Evolutionary conservation across 2,329 filamentous ascomycete genomes (phyloP).

Genomic region (Eutypella sp.): DNA sequence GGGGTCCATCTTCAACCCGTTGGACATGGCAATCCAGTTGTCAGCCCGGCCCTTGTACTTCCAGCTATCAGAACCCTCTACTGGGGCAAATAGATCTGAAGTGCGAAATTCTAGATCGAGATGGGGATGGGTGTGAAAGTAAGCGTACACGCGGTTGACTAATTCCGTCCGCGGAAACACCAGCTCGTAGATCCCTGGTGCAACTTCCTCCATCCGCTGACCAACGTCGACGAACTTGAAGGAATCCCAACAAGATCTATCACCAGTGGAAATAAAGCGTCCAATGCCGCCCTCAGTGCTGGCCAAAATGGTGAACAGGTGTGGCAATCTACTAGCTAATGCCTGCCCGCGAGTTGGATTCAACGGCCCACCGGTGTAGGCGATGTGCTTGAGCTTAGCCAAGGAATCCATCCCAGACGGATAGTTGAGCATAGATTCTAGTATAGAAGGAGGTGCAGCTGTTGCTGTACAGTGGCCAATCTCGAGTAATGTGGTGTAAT

Average conservation of each 20-base stretch:
- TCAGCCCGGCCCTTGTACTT: conserved; percentile 37
- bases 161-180: conserved; percentile 21
- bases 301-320: conserved; percentile 11
- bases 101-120: conserved; percentile 33
- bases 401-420: conserved; percentile 10
- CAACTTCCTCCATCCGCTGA: conserved; percentile 26
- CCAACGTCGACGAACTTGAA: conserved; percentile 24
- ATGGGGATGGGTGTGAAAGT: conserved; percentile 27
- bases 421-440: conserved; percentile 12
- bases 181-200: conserved; percentile 25
- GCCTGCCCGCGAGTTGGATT: conserved; percentile 12
- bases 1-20: conserved; percentile 35
- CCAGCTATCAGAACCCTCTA: conserved; percentile 34
- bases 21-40: conserved; percentile 38
- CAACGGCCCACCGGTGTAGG: conserved; percentile 12
- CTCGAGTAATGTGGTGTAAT: conserved; percentile 9
- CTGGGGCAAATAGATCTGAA: conserved; percentile 37
- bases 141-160: conserved; percentile 15
- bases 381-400: conserved; percentile 5
- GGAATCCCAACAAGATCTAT: conserved; percentile 18
- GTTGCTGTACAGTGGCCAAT: conserved; percentile 5
- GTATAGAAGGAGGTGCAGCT: conserved; percentile 9
- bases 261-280: conserved; percentile 5
- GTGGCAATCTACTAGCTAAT: conserved; percentile 9
- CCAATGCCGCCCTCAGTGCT: conserved; percentile 13